Percentiles rank a stretch among this genome's conserved stretches.
phyloP scores from a whole-genome alignment of 2,329 filamentous ascomycete species.

The Trichoderma simmonsii region DNA sequence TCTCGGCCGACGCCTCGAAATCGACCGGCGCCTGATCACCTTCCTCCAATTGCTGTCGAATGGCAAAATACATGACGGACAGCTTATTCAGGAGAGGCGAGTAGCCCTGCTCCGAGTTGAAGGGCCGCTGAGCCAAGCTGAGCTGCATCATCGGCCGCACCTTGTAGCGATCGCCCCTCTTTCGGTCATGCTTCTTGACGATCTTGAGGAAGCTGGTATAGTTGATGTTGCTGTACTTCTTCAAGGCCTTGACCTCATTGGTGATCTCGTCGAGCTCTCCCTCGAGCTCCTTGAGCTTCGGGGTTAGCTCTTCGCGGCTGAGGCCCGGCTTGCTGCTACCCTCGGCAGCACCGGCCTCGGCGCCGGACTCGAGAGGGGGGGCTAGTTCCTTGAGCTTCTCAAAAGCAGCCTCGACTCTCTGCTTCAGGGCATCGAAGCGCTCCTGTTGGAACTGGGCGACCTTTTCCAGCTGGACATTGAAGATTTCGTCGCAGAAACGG shows the following conservation, averaged over 20 bases:
- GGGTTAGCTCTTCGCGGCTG: slow-evolving; percentile 48
- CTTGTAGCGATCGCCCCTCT: slow-evolving; percentile 80
- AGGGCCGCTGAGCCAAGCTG: slow-evolving; percentile 79
- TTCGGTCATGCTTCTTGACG: slow-evolving; percentile 97
- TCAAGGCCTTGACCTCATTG: slow-evolving; percentile 86
- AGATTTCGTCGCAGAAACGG: slow-evolving; percentile 88
- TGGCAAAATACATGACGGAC: slow-evolving; percentile 93
- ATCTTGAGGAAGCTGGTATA: slow-evolving; percentile 98
- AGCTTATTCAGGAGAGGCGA: slow-evolving; percentile 85
- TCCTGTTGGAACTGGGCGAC: slow-evolving; percentile 85
- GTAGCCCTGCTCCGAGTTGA: slow-evolving; percentile 90
- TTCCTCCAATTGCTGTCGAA: slow-evolving; percentile 76
- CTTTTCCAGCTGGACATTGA: slow-evolving; percentile 93
- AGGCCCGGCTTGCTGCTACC: slow-evolving; percentile 31
- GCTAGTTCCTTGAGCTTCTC: slow-evolving; percentile 78
- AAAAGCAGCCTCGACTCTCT: slow-evolving; percentile 54
- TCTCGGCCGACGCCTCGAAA: slow-evolving; percentile 52
- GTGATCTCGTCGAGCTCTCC: slow-evolving; percentile 82
- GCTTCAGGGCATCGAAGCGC: slow-evolving; percentile 59
- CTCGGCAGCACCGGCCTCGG: slow-evolving; percentile 35
- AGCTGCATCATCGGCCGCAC: slow-evolving; percentile 90
- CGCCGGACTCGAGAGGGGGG: slow-evolving; percentile 34
- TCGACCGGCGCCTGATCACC: slow-evolving; percentile 43
- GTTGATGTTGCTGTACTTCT: slow-evolving; percentile 93
- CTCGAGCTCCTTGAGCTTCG: slow-evolving; percentile 67